Base-by-base conservation (phyloP, 2,329 filamentous ascomycete genomes). In the Diaporthe nobilis region DNA sequence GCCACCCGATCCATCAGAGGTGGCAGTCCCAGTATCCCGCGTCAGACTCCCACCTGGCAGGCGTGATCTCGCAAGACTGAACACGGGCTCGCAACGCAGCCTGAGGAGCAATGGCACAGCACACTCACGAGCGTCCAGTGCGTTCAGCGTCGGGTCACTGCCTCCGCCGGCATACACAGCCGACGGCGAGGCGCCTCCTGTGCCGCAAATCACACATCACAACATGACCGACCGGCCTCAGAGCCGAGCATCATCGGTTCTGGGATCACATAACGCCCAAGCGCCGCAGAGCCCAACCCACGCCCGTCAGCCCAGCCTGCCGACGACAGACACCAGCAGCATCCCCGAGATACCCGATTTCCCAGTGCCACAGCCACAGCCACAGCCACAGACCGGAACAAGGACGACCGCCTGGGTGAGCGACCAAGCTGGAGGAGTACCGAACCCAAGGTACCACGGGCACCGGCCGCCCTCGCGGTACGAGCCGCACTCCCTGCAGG, bases 81-180 rank as follows among this genome's bases (percentile, higher is more conserved):
- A 73, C 31, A 60, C 37, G 3, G 57, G 34, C 37, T 74, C 74
- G 0, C 71, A 71, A 37, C 74, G 63, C 5, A 76, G 72, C 31
- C n/a, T 71, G 28, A 47, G 31, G 15, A 70, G 60, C 28, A 73
- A 37, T 31, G 39, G 60, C 44, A 73, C 70, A 5, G 47, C 42
- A 17, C 70, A 72, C 61, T 70, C 70, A 3, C 68, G 68, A 3
- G 58, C 58, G n/a, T 61, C 71, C 3, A 75, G 73, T 25, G 51
- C 70, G 2, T 63, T 44, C 31, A 73, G 74, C 39, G 22, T 68
- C n/a, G 74, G 72, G 7, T 73, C 60, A 10, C 60, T 42, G 10
- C 74, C 74, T 25, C 74, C 74, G 10, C 74, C 74, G 17, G 72
- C 72, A 4, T 75, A 75, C 15, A 73, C 74, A 13, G 51, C 74